phyloP scores from a whole-genome alignment of 2,329 filamentous ascomycete genomes.

The Aspergillus phoenicis region DNA sequence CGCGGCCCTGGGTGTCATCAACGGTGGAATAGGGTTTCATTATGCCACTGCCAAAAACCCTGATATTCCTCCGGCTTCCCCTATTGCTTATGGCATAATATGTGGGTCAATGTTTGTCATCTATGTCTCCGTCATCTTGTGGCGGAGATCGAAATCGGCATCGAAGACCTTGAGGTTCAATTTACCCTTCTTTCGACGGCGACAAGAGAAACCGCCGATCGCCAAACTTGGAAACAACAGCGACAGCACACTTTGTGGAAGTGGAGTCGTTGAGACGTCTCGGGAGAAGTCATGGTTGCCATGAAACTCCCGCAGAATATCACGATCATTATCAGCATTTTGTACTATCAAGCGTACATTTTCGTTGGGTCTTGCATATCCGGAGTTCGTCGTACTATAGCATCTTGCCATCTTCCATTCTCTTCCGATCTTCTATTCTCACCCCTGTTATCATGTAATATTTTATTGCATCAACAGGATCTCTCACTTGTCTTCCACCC shows the following conservation, averaged over 20 bases:
- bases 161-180: neutral
- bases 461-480: neutral
- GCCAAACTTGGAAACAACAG: constrained; percentile 3
- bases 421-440: neutral
- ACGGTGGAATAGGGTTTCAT: constrained; percentile 55
- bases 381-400: constrained; percentile 10
- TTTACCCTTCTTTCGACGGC: neutral
- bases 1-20: constrained; percentile 55
- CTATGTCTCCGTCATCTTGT: constrained; percentile 35
- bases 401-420: constrained; percentile 1
- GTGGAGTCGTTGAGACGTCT: constrained; percentile 2
- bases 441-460: constrained; percentile 2
- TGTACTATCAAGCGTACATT: constrained; percentile 11
- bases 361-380: constrained; percentile 12
- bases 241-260: constrained; percentile 5
- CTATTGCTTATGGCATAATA: constrained; percentile 53
- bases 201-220: neutral
- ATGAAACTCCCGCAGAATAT: constrained; percentile 12
- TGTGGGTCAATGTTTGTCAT: constrained; percentile 51
- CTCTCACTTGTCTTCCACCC: neutral
- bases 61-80: constrained; percentile 32
- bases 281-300: constrained; percentile 11
- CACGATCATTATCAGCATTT: constrained; percentile 12
- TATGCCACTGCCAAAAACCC: constrained; percentile 45
- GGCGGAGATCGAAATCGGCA: constrained; percentile 8